Percentiles rank a stretch among this genome's conserved stretches.
phyloP scores from a whole-genome alignment of 768 basidiomycete species.

The Xerocomellus intermedius region DNA sequence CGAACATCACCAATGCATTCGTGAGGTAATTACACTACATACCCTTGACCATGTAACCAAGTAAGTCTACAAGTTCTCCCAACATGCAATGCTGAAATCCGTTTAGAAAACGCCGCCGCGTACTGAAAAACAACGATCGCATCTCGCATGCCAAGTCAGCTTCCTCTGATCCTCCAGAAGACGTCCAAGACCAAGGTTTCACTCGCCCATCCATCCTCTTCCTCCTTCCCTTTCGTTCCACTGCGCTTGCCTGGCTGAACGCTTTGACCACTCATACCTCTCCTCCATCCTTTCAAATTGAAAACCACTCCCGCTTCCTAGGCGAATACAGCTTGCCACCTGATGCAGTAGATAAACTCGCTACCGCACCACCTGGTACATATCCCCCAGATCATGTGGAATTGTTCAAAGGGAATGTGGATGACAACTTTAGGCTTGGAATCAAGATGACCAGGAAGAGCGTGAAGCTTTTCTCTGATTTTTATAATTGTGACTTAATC shows the following conservation, averaged over 20 bases:
- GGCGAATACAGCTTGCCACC: conserved; percentile 81
- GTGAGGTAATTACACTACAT: conserved; percentile 76
- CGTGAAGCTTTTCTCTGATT: conserved; percentile 87
- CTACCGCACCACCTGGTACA: conserved; percentile 65
- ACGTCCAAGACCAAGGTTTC: conserved; percentile 95
- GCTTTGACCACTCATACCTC: conserved; percentile 77
- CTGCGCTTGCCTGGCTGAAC: conserved; percentile 79
- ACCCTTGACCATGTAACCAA: conserved; percentile 87
- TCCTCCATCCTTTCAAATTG: conserved; percentile 72
- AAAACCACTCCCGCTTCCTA: conserved; percentile 81
- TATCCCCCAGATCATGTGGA: conserved; percentile 90
- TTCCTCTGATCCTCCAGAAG: conserved; percentile 57
- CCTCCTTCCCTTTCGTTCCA: conserved; percentile 90
- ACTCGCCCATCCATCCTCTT: conserved; percentile 93
- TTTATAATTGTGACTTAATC: conserved; percentile 88
- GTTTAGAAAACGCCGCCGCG: conserved; percentile 79
- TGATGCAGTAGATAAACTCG: conserved; percentile 78
- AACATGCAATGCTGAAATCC: neutral
- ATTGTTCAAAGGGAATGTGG: conserved; percentile 94
- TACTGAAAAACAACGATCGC: conserved; percentile 93
- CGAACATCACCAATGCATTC: conserved; percentile 57
- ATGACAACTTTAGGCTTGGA: conserved; percentile 92
- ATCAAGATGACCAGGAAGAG: conserved; percentile 91
- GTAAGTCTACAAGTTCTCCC: conserved; percentile 38
- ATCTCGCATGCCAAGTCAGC: conserved; percentile 69